Base-by-base conservation (phyloP, 2,329 filamentous ascomycete species). In the Elsinoe necatrix region DNA sequence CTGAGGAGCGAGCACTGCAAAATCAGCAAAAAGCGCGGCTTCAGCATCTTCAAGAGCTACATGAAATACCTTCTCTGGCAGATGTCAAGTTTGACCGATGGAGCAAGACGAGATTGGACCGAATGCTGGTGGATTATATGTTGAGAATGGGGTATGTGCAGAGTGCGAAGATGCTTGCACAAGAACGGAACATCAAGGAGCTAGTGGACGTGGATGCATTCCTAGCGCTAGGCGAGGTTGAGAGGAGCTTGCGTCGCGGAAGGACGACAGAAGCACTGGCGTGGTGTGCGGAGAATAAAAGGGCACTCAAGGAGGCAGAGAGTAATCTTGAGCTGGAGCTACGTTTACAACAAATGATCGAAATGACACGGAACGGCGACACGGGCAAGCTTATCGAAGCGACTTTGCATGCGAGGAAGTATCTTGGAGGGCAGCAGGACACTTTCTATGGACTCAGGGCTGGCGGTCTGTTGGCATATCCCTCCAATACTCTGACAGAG, bases 271-370 rank as follows among this genome's bases (percentile, higher is more conserved):
- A 95, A 64, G 91, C 90, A 20, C 72, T 98, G 56, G 81, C 83
- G 11, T 98, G 93, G 93, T 96, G 93, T 69, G 82, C 79, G 14
- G 92, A 97, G 66, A 95, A 96, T 71, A 93, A 95, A 71, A 91
- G 92, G 65, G 87, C 91, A 61, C 74, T 98, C 59, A 87, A 90
- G 67, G 43, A 57, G 55, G 61, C 59, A 57, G 58, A 62, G 51
- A 89, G 85, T 66, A 87, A 86, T 62, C 80, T 98, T 14, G 93
- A 98, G 71, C 95, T 95, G 67, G 89, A 95, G 77, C 80, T 98
- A 42, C 85, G 93, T 11, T 79, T 95, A 65, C 93, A 98, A 70
- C 91, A 97, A 69, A 97, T 91, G 69, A 91, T 97, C 64, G 93
- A 97, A 71, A 78, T 97, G 59, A 83, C 95, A 58, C 80, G 92